Evolutionary conservation across 805 yeast species (phyloP).

Genomic region (Myxozyma vanderwaltii): DNA sequence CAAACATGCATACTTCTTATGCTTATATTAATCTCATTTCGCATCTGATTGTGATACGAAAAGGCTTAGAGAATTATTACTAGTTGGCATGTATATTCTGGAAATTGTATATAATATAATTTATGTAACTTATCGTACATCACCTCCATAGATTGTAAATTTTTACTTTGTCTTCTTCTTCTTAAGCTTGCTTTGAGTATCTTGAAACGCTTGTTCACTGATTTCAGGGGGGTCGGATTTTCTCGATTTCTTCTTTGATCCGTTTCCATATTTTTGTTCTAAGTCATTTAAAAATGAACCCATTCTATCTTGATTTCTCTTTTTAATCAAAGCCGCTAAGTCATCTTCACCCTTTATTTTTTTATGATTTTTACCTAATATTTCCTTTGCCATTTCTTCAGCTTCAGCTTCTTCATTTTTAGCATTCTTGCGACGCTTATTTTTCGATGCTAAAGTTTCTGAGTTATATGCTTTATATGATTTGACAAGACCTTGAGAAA

Average conservation of each 20-base stretch:
- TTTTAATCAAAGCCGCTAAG: conserved; percentile 44
- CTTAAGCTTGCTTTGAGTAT: conserved; percentile 9
- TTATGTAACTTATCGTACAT: too few species aligned
- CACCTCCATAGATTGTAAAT: too few species aligned
- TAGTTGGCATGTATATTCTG: too few species aligned
- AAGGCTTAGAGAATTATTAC: too few species aligned
- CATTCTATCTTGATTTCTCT: conserved; percentile 39
- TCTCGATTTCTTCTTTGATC: conserved; percentile 16
- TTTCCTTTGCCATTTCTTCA: conserved; percentile 60
- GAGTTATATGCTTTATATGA: conserved; percentile 50
- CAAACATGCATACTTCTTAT: too few species aligned
- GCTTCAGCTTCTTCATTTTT: conserved; percentile 51
- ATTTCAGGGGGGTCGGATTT: not conserved
- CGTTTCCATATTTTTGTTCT: conserved; percentile 42
- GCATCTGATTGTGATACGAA: too few species aligned
- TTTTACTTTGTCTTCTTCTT: conserved; percentile 5
- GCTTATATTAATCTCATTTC: too few species aligned
- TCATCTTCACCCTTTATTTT: conserved; percentile 37
- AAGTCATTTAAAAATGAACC: conserved; percentile 38
- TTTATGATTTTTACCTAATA: conserved; percentile 38
- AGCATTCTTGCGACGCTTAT: conserved; percentile 48
- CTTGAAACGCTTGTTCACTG: conserved; percentile 21
- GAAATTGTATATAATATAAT: too few species aligned
- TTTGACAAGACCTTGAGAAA: conserved; percentile 46
- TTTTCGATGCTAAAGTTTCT: conserved; percentile 48